These are phyloP conservation scores for Oenanthe sinensis DNA, from an alignment of 129 eudicot species.

Conservation along the genomic window DNA sequence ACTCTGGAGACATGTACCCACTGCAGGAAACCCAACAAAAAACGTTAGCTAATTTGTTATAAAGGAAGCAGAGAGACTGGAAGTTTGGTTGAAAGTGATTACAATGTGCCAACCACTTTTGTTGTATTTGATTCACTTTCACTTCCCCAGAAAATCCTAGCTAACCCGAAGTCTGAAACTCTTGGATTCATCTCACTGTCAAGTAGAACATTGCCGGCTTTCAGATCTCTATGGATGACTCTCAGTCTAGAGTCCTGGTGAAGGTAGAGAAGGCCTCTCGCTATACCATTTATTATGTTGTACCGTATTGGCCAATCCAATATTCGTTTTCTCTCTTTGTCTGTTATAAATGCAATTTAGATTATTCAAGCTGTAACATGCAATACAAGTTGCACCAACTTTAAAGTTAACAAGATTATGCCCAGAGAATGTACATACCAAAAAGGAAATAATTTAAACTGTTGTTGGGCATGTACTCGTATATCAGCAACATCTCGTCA, in stretches of 20 bases:
- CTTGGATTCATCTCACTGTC: constrained; percentile 7
- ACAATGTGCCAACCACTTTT: constrained; percentile 7
- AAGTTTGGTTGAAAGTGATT: not conserved
- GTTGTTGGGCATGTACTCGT: constrained; percentile 7
- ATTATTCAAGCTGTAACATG: not conserved
- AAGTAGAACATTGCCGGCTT: constrained; percentile 5
- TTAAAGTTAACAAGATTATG: not conserved
- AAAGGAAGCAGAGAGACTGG: not conserved
- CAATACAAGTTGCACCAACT: not conserved
- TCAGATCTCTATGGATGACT: constrained; percentile 4
- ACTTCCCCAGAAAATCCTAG: constrained; percentile 1
- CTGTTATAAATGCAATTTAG: not conserved
- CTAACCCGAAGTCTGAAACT: constrained; percentile 2
- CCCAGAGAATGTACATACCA: not conserved
- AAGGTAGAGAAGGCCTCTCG: constrained; percentile 10
- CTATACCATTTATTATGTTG: constrained; percentile 1
- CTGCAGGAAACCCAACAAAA: not conserved
- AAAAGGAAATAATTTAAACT: constrained; percentile 1
- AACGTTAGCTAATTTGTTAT: not conserved
- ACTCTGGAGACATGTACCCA: constrained; percentile 8
- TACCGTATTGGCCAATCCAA: constrained; percentile 8
- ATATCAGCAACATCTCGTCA: constrained; percentile 12
- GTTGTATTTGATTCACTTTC: constrained; percentile 2
- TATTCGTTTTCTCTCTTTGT: not conserved
- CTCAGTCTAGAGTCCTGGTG: constrained; percentile 5